These are phyloP conservation scores for Pseudonitzschia delicatissima DNA, from an alignment of 108 stramenopile species.

Conservation along the genomic window DNA sequence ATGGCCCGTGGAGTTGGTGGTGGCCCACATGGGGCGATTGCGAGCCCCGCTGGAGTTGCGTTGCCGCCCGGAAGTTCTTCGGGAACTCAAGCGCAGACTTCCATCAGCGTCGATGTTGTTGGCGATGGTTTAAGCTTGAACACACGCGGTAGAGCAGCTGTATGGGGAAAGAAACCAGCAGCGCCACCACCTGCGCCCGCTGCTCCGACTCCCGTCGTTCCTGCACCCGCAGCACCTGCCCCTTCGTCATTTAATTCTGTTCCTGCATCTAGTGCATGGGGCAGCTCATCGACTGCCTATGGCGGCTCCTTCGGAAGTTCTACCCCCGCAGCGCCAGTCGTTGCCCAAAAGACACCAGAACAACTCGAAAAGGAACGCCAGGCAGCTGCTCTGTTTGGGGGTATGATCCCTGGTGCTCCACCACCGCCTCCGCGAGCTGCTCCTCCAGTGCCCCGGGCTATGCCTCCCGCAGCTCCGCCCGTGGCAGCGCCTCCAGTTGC, in stretches of 20 bases:
- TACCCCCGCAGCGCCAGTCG: conserved; percentile 39
- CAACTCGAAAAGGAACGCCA: conserved; percentile 91
- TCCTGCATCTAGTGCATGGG: conserved; percentile 1
- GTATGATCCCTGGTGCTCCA: conserved; percentile 62
- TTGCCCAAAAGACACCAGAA: conserved; percentile 61
- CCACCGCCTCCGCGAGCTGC: conserved; percentile 47
- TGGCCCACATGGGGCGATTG: conserved; percentile 26
- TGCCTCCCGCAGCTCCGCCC: conserved; percentile 50
- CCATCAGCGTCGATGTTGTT: conserved; percentile 8
- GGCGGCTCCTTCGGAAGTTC: conserved; percentile 20
- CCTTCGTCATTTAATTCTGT: conserved; percentile 16
- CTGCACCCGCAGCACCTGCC: conserved; percentile 21
- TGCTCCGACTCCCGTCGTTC: conserved; percentile 31
- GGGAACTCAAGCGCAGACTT: conserved; percentile 16
- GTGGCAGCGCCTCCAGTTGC: conserved; percentile 36
- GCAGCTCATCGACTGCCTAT: conserved; percentile 39
- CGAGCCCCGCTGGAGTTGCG: conserved; percentile 37
- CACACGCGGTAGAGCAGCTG: conserved; percentile 76
- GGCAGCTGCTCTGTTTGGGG: conserved; percentile 95
- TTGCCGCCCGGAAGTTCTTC: conserved; percentile 42
- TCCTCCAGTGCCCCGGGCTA: conserved; percentile 40
- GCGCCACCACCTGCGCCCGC: conserved; percentile 39
- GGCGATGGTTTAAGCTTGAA: conserved; percentile 52
- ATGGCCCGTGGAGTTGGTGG: conserved; percentile 50
- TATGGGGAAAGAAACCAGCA: conserved; percentile 76